Percentiles rank a stretch among this genome's conserved stretches.
These are phyloP conservation scores for Stellera chamaejasme DNA, from an alignment of 345 rosid species.

Conservation along the genomic window DNA sequence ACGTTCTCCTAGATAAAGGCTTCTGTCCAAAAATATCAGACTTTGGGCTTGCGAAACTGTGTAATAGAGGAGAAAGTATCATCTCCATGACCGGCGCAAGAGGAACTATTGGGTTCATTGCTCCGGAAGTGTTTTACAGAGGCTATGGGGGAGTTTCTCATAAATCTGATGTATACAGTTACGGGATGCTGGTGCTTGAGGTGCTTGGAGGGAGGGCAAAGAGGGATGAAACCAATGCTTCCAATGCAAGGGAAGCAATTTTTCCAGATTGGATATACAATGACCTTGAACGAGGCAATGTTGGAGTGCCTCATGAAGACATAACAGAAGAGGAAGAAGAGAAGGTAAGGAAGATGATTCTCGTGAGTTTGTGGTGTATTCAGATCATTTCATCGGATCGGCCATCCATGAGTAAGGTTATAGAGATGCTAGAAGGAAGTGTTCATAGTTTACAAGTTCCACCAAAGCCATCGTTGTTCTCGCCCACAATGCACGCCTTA, in stretches of 20 bases:
- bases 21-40: constrained; percentile 38
- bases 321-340: constrained; percentile 21
- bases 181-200: constrained; percentile 37
- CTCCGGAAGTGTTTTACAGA: constrained; percentile 34
- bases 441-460: constrained; percentile 5
- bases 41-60: constrained; percentile 45
- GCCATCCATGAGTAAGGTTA: constrained; percentile 29
- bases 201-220: constrained; percentile 28
- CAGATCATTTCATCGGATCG: constrained; percentile 36
- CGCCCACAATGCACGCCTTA: constrained; percentile 7
- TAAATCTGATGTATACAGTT: constrained; percentile 45
- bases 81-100: constrained; percentile 24
- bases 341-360: constrained; percentile 20
- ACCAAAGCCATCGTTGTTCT: constrained; percentile 6
- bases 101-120: constrained; percentile 42
- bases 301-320: background rate
- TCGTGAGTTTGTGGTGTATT: constrained; percentile 40
- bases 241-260: constrained; percentile 18
- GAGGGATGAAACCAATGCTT: background rate
- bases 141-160: constrained; percentile 19
- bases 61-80: constrained; percentile 23
- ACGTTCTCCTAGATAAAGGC: constrained; percentile 28
- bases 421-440: constrained; percentile 28
- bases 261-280: constrained; percentile 32
- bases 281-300: constrained; percentile 14